These are phyloP conservation scores for Kwoniella shandongensis DNA, from an alignment of 768 basidiomycete genomes.

Conservation along the genomic window DNA sequence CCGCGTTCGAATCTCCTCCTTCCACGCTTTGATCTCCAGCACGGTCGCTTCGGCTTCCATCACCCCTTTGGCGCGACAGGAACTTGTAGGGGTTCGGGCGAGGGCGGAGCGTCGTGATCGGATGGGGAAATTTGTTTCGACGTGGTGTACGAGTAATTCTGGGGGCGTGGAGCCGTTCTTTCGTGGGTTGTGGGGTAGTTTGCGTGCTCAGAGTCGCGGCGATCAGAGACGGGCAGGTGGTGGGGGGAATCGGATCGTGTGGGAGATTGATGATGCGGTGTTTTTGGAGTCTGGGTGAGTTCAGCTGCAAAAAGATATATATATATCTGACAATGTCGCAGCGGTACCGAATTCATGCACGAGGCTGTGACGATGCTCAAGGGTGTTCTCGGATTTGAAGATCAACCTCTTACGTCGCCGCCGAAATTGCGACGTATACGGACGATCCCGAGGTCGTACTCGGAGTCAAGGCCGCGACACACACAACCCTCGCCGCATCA, in stretches of 20 bases:
- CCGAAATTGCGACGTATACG: conserved; percentile 36
- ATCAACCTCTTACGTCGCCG: conserved; percentile 55
- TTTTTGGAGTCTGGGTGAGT: conserved; percentile 92
- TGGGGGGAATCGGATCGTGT: conserved; percentile 69
- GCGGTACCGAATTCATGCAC: conserved; percentile 91
- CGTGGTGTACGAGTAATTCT: conserved; percentile 76
- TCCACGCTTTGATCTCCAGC: conserved; percentile 76
- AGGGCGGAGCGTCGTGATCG: conserved; percentile 75
- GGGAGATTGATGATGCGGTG: conserved; percentile 92
- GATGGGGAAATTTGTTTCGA: conserved; percentile 70
- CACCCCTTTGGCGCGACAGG: conserved; percentile 68
- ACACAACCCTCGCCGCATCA: conserved; percentile 11
- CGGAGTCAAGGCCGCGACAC: conserved; percentile 15
- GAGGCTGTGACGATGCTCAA: conserved; percentile 87
- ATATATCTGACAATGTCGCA: conserved; percentile 54
- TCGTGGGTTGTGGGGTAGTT: conserved; percentile 69
- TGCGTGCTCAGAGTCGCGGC: conserved; percentile 78
- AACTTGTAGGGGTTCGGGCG: conserved; percentile 66
- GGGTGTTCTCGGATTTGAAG: conserved; percentile 81
- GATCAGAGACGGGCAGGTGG: conserved; percentile 72
- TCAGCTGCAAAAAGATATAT: no score
- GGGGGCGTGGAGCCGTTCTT: conserved; percentile 90
- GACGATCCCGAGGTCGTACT: conserved; percentile 26
- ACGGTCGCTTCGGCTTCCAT: conserved; percentile 78
- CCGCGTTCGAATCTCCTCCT: conserved; percentile 74